Evolutionary conservation across 345 rosid species (phyloP).

Genomic region (Eucalyptus victrix): DNA sequence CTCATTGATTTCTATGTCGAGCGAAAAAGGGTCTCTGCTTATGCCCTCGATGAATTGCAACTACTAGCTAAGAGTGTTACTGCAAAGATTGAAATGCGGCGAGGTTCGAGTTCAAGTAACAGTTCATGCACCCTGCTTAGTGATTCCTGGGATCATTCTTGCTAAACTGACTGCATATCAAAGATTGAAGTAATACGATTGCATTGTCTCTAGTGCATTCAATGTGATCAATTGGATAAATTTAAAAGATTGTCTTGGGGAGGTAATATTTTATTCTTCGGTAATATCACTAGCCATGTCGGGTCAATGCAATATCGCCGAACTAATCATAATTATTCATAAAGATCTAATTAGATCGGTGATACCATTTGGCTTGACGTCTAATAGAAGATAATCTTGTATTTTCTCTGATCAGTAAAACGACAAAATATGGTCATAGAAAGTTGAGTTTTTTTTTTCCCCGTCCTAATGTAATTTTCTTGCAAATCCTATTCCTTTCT

Average conservation of each 20-base stretch:
- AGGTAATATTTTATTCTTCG: background rate
- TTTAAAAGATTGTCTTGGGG: background rate
- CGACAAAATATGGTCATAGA: background rate
- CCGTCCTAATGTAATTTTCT: background rate
- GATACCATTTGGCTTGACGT: fast-evolving
- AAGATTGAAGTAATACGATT: background rate
- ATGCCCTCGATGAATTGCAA: background rate
- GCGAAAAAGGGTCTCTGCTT: background rate
- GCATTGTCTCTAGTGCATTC: background rate
- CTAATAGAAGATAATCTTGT: background rate
- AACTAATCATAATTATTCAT: background rate
- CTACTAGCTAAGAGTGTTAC: background rate
- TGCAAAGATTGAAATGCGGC: background rate
- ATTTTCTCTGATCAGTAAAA: background rate
- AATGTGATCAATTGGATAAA: background rate
- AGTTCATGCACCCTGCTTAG: background rate
- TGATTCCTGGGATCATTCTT: background rate
- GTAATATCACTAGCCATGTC: background rate
- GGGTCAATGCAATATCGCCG: background rate
- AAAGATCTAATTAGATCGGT: background rate
- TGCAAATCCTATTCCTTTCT: background rate
- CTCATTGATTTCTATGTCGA: background rate
- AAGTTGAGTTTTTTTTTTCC: background rate
- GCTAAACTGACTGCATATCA: background rate
- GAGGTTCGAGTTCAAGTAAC: background rate